These are phyloP conservation scores for Zalerion maritima DNA, from an alignment of 495 filamentous ascomycete genomes.

Conservation along the genomic window DNA sequence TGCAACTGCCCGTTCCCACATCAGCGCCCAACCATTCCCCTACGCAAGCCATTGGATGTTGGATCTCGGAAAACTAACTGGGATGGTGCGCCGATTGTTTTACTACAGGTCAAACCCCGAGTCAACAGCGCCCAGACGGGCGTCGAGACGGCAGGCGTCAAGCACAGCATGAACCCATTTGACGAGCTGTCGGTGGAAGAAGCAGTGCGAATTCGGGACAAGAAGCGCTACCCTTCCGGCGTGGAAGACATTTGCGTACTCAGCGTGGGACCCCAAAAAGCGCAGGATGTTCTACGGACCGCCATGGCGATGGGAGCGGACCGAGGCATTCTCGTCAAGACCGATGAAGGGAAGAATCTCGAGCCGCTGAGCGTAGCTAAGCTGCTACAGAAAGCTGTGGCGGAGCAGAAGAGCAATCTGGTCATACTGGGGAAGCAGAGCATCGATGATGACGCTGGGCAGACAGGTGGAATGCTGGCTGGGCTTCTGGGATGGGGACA, in stretches of 20 bases:
- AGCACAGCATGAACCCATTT: constrained; percentile 97
- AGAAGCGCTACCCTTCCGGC: constrained; percentile 38
- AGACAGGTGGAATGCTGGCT: constrained; percentile 98
- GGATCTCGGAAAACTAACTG: too few species aligned
- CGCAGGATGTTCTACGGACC: constrained; percentile 73
- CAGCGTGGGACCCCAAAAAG: constrained; percentile 74
- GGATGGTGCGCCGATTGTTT: too few species aligned
- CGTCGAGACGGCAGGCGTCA: constrained; percentile 81
- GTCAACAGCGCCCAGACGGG: constrained; percentile 93
- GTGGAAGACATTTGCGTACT: constrained; percentile 86
- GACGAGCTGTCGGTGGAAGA: constrained; percentile 97
- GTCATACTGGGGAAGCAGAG: constrained; percentile 94
- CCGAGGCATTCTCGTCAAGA: constrained; percentile 68
- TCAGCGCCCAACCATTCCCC: constrained; percentile 1
- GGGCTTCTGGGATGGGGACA: constrained; percentile 84
- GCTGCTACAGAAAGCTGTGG: constrained; percentile 60
- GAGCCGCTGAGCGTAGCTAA: constrained; percentile 89
- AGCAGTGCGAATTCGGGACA: constrained; percentile 82
- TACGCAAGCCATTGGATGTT: not conserved
- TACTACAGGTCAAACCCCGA: constrained; percentile 79
- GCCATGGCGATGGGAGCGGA: constrained; percentile 99
- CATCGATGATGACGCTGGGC: constrained; percentile 88
- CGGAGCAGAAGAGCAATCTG: constrained; percentile 72
- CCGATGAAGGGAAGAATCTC: constrained; percentile 42
- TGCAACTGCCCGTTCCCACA: constrained; percentile 1